Base-by-base conservation (phyloP, 2,329 filamentous ascomycete species). In the Fusarium circinatum region DNA sequence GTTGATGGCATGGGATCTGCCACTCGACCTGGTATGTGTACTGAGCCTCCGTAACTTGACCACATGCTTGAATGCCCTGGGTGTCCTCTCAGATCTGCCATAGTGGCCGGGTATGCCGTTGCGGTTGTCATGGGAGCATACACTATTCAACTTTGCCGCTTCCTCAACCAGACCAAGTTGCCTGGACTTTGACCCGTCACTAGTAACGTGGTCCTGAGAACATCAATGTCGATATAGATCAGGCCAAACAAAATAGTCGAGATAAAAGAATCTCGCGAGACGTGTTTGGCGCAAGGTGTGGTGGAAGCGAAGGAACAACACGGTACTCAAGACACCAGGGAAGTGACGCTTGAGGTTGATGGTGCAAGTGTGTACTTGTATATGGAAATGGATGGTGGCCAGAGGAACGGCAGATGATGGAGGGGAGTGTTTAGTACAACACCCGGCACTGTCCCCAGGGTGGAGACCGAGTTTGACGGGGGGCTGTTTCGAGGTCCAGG, bases 11-110 rank as follows among this genome's bases (percentile, higher is more conserved):
- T 84, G 72, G 83, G 80, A 77, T 84, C 86, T 71, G 85, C 83
- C 73, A 86, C 87, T 72, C 88, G 86, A 73, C 82, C 84, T 61
- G 87, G 82, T 80, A 90, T 84, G 75, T 88, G 87, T 71, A 89
- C 85, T 65, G 87, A 85, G 70, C 84, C 84, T 73, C 85, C 85
- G 82, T 90, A 90, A 83, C 85, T 88, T 76, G 87, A 84, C 89
- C 89, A 90, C 76, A 90, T 82, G 81, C 84, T 86, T 77, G 86
- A 84, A 82, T 89, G 88, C 80, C 86, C 82, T 79, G 87, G 83
- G 82, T 90, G 89, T 80, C 85, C 83, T 86, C 89, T 89, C 84
- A 90, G 81, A 81, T 90, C 89, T 87, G 89, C 87, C 89, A 90
- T 90, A 80, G 85, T 88, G 80, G 87, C 86, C 84, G 88, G 86